These are phyloP conservation scores for Aspergillus tamarii DNA, from an alignment of 2,329 filamentous ascomycete species.

Conservation along the genomic window DNA sequence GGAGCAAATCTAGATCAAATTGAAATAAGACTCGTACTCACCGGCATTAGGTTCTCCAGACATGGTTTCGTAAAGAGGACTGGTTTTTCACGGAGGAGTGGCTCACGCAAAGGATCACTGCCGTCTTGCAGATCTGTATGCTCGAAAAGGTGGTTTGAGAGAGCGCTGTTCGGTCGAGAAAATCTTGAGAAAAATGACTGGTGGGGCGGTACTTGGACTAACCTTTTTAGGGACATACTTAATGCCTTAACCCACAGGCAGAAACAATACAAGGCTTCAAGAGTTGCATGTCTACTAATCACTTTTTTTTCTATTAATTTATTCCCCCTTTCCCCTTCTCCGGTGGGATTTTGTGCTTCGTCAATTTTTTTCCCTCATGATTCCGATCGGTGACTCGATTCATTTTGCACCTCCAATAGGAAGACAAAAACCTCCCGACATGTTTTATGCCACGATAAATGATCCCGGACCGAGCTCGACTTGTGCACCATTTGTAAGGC, in stretches of 20 bases:
- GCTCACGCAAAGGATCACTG: conserved; percentile 45
- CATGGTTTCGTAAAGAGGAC: conserved; percentile 28
- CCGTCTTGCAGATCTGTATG: conserved; percentile 24
- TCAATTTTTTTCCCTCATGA: not conserved
- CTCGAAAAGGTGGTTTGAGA: not conserved
- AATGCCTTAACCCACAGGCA: not conserved
- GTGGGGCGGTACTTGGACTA: not conserved
- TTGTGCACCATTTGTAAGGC: not conserved
- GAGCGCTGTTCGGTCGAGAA: conserved; percentile 1
- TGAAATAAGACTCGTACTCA: conserved; percentile 16
- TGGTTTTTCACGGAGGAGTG: conserved; percentile 30
- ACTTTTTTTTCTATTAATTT: not conserved
- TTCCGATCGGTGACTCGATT: not conserved
- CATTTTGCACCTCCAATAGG: not conserved
- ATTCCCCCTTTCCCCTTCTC: too few species aligned
- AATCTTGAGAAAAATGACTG: not conserved
- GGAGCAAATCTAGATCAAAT: not conserved
- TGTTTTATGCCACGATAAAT: not conserved
- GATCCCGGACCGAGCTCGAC: not conserved
- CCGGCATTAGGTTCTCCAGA: conserved; percentile 36
- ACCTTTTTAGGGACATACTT: not conserved
- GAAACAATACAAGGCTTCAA: not conserved
- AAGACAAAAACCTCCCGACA: not conserved
- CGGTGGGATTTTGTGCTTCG: not conserved
- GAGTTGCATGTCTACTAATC: conserved; percentile 1